phyloP scores from a whole-genome alignment of 352 stramenopile species.

The Phytophthora colocasiae region DNA sequence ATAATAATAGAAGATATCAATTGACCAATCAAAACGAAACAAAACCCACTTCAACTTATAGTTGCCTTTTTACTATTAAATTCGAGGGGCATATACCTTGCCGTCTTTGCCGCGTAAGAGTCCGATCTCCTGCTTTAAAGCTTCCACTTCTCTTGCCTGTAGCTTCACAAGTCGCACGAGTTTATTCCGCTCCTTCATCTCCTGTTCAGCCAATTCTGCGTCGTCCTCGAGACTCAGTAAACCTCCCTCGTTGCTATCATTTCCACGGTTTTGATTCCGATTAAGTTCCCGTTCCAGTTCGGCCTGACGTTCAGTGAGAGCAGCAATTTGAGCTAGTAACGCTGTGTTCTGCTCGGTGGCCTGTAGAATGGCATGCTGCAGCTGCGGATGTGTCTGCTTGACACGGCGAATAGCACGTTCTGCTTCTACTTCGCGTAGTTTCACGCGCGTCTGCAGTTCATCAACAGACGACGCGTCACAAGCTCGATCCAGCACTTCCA shows the following conservation, averaged over 20 bases:
- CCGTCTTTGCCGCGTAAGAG: slow-evolving; percentile 86
- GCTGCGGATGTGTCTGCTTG: slow-evolving; percentile 62
- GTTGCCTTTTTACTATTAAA: slow-evolving; percentile 27
- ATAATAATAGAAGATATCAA: too few relatives aligned
- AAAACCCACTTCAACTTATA: too few relatives aligned
- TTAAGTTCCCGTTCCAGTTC: slow-evolving; percentile 91
- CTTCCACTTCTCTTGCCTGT: slow-evolving; percentile 91
- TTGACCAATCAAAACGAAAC: too few relatives aligned
- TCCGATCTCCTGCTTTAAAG: slow-evolving; percentile 90
- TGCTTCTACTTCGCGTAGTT: slow-evolving; percentile 76
- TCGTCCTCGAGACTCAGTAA: slow-evolving; percentile 53
- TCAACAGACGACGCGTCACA: slow-evolving; percentile 75
- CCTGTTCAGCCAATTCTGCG: slow-evolving; percentile 52
- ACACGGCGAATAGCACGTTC: slow-evolving; percentile 53
- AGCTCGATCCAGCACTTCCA: slow-evolving; percentile 90
- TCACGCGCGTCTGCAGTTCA: slow-evolving; percentile 78
- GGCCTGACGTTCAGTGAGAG: slow-evolving; percentile 79
- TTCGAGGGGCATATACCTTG: slow-evolving; percentile 68
- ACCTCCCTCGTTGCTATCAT: slow-evolving; percentile 46
- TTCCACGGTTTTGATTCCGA: slow-evolving; percentile 36
- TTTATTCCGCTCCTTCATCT: slow-evolving; percentile 90
- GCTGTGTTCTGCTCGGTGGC: slow-evolving; percentile 88
- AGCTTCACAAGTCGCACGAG: slow-evolving; percentile 92
- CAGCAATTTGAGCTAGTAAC: slow-evolving; percentile 79
- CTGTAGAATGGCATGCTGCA: slow-evolving; percentile 79